Base-by-base conservation (phyloP, 2,329 filamentous ascomycete genomes). In the Botrytis porri region DNA sequence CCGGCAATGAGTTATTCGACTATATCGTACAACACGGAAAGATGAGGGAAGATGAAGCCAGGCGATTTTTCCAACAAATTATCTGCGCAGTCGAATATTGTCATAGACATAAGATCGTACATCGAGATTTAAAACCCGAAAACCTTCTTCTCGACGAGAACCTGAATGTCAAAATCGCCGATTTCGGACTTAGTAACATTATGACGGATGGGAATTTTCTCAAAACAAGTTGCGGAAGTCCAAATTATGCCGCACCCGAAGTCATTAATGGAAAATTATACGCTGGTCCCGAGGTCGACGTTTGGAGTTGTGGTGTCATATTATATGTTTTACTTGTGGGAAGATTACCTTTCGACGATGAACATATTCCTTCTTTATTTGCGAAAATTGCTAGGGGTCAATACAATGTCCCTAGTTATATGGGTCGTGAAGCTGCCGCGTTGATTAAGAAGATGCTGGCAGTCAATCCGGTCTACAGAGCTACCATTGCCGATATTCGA, bases 191-290 rank as follows among this genome's bases (percentile, higher is more conserved):
- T 73, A 98, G 95, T 85, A 99, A 99, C 82, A 99, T 99, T 84
- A 99, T 99, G 96, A 98, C 96, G 0, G 96, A 99, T 81, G 96
- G 96, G 39, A 99, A 99, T 82, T 99, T 99, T 81, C 88, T 99
- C 79, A 98, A 98, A 85, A 99, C 96, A 1, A 98, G 95, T 81
- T 99, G 96, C 80, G 96, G 96, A 70, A 98, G 95, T 81, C 96
- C 96, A 60, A 99, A 99, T 83, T 99, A 99, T 82, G 96, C 96
- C 20, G 96, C 96, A 1, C 96, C 96, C 10, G 96, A 99, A 82
- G 96, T 99, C 74, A 98, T 99, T 80, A 96, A 95, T 72, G 96
- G 96, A 37, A 99, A 98, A 86, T 86, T 98, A 71, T 99, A 99
- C 81, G 96, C 96, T 29, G 96, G 96, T 1, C 95, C 96, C 0